Conservation (phyloP, 352 stramenopile species). For the Hyaloperonospora arabidopsidis region DNA sequence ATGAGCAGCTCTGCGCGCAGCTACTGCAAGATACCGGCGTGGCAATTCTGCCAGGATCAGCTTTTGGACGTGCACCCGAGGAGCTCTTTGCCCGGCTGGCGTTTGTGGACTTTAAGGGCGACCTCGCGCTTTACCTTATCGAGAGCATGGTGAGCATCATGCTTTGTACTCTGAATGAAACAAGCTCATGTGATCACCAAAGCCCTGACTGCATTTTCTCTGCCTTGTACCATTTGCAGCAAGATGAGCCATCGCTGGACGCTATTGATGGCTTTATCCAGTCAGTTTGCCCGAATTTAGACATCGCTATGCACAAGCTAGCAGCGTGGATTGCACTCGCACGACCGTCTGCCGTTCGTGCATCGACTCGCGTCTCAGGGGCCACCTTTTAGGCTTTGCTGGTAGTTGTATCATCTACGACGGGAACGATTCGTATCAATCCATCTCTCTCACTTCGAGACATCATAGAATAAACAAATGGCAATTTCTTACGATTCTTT, state of each 20-base stretch:
- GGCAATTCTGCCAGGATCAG: slow-evolving; percentile 76
- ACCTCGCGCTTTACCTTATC: slow-evolving; percentile 81
- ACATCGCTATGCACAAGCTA: slow-evolving; percentile 74
- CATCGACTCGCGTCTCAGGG: slow-evolving; percentile 7
- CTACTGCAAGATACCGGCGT: slow-evolving; percentile 79
- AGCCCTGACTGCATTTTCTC: slow-evolving; percentile 8
- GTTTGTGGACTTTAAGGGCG: slow-evolving; percentile 86
- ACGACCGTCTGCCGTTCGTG: slow-evolving; percentile 16
- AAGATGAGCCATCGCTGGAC: slow-evolving; percentile 61
- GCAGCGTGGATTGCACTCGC: slow-evolving; percentile 52
- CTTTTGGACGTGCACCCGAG: slow-evolving; percentile 63
- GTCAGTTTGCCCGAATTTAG: slow-evolving; percentile 82
- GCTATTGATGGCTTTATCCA: slow-evolving; percentile 81
- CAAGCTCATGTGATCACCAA: slow-evolving; percentile 1
- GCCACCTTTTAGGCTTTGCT: slow-evolving; percentile 6
- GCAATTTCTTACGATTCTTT: too few relatives aligned
- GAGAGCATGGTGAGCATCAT: slow-evolving; percentile 66
- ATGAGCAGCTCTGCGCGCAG: slow-evolving; percentile 66
- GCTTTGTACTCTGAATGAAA: background rate
- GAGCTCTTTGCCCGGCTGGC: slow-evolving; percentile 78
- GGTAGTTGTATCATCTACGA: background rate
- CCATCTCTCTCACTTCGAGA: too few relatives aligned
- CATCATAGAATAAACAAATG: too few relatives aligned
- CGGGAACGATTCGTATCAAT: background rate
- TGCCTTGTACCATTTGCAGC: slow-evolving; percentile 22